Evolutionary conservation across 805 yeast species (phyloP).

Genomic region (Metschnikowia gelsemii): DNA sequence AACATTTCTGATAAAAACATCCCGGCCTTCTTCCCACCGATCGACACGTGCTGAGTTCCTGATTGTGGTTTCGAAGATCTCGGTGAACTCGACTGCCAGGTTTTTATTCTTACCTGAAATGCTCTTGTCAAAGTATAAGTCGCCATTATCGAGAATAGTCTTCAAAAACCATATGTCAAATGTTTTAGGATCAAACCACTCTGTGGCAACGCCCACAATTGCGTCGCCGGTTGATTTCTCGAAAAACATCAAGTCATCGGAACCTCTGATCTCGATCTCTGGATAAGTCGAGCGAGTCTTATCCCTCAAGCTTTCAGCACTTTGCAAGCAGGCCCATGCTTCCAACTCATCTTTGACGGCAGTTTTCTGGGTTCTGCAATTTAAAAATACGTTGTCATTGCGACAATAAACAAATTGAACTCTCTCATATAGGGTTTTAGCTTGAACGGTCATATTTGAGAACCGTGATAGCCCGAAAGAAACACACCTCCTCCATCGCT

Average conservation of each 20-base stretch:
- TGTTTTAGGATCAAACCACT: conserved; percentile 21
- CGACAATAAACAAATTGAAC: conserved; percentile 30
- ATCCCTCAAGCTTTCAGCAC: conserved; percentile 1
- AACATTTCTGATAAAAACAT: conserved; percentile 41
- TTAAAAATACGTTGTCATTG: conserved; percentile 18
- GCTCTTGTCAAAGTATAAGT: conserved; percentile 10
- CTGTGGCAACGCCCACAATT: conserved; percentile 32
- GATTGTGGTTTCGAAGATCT: conserved; percentile 45
- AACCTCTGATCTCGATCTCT: conserved; percentile 6
- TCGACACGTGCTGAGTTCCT: conserved; percentile 49
- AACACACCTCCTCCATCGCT: background rate
- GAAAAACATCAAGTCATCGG: conserved; percentile 16
- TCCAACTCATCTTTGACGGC: conserved; percentile 9
- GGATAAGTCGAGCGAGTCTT: background rate
- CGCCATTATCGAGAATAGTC: conserved; percentile 26
- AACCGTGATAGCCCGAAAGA: conserved; percentile 3
- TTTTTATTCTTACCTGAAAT: conserved; percentile 1
- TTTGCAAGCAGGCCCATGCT: conserved; percentile 12
- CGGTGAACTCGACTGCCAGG: conserved; percentile 29
- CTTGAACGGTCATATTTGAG: conserved; percentile 18
- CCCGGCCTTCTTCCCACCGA: conserved; percentile 46
- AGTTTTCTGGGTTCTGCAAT: conserved; percentile 14
- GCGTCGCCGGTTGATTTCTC: conserved; percentile 24
- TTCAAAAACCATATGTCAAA: conserved; percentile 37
- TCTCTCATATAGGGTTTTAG: conserved; percentile 28